A percentile compares a stretch with the other conserved stretches of the same genome.
These are phyloP conservation scores for Annona squamosa DNA, from an alignment of 164 flowering plant genomes.

Conservation along the genomic window DNA sequence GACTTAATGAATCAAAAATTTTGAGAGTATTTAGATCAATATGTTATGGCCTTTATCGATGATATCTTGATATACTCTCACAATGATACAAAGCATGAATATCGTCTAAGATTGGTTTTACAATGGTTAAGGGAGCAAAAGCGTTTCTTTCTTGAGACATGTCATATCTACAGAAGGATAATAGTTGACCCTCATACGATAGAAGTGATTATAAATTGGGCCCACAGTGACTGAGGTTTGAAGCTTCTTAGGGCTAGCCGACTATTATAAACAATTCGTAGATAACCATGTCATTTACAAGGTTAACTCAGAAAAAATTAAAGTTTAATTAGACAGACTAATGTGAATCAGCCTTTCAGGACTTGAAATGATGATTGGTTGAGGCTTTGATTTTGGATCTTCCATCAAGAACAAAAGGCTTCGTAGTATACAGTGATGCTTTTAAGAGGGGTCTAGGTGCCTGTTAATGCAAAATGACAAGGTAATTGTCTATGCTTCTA, in stretches of 20 bases:
- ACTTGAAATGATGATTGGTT: not conserved
- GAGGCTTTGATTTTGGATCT: not conserved
- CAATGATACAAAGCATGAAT: not conserved
- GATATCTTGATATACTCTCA: not conserved
- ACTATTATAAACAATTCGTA: too few relatives aligned
- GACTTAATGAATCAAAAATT: not conserved
- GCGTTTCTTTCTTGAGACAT: not conserved
- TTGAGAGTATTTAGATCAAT: too few relatives aligned
- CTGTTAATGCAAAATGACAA: not conserved
- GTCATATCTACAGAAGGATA: not conserved
- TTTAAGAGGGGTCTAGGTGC: not conserved
- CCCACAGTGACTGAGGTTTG: not conserved
- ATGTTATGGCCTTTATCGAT: not conserved
- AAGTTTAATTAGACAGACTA: not conserved
- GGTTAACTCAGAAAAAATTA: too few relatives aligned
- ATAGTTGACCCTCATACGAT: not conserved
- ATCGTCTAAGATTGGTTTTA: not conserved
- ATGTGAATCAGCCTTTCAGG: not conserved
- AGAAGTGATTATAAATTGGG: not conserved
- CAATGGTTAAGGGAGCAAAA: not conserved
- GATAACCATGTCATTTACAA: not conserved
- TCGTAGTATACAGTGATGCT: not conserved
- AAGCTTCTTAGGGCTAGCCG: not conserved
- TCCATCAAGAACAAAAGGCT: not conserved
- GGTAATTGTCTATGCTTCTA: not conserved